Evolutionary conservation across 805 yeast genomes (phyloP).

Genomic region (Saitoella complicata): DNA sequence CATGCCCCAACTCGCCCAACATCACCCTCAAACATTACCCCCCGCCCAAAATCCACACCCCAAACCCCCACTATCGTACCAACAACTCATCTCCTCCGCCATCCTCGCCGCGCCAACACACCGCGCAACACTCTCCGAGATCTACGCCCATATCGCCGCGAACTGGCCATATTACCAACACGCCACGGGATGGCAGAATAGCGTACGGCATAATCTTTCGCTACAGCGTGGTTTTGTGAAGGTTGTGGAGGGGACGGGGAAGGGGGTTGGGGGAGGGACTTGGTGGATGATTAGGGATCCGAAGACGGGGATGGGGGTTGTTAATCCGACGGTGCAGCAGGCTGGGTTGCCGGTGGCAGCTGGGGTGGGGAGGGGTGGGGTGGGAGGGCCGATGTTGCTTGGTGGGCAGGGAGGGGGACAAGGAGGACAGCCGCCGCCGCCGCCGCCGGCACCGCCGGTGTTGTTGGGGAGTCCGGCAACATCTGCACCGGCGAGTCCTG

Average conservation of each 20-base stretch:
- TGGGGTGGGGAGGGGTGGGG: conserved; percentile 12
- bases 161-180: conserved; percentile 80
- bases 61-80: conserved; percentile 33
- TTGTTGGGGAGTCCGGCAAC: conserved; percentile 8
- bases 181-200: conserved; percentile 96
- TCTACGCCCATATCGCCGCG: conserved; percentile 73
- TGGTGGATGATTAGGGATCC: conserved; percentile 22
- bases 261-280: conserved; percentile 45
- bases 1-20: conserved; percentile 8
- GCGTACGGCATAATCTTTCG: conserved; percentile 78
- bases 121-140: conserved; percentile 65
- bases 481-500: conserved; percentile 5
- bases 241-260: conserved; percentile 45
- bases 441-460: conserved; percentile 11
- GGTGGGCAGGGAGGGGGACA: conserved; percentile 11
- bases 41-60: not conserved
- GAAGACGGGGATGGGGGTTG: conserved; percentile 15
- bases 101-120: conserved; percentile 49
- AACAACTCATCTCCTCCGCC: conserved; percentile 66
- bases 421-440: conserved; percentile 21
- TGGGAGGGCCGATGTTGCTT: conserved; percentile 6
- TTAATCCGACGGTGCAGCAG: conserved; percentile 26
- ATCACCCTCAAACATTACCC: not conserved
- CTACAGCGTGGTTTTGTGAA: conserved; percentile 72
- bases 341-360: conserved; percentile 15